Percentiles rank a stretch among this genome's conserved stretches.
Evolutionary conservation across 73 alveolate species (phyloP).

Genomic region (Tetrahymena elliotti): DNA sequence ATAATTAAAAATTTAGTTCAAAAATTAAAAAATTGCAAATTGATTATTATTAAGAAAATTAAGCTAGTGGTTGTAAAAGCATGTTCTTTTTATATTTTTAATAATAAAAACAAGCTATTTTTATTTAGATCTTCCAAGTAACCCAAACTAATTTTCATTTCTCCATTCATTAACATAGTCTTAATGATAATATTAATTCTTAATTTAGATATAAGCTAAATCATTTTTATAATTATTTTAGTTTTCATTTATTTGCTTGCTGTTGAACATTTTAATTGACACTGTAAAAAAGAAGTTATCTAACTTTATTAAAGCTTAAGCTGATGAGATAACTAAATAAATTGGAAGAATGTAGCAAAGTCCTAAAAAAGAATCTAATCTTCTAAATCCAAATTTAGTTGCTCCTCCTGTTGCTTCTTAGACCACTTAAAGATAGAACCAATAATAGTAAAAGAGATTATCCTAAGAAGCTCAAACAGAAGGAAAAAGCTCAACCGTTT

Average conservation of each 20-base stretch:
- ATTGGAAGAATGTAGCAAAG: background rate
- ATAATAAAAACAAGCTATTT: background rate
- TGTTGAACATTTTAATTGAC: background rate
- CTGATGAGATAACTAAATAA: background rate
- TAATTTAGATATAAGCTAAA: background rate
- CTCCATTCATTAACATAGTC: no score
- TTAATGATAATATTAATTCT: no score
- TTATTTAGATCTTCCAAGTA: background rate
- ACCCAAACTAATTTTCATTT: background rate
- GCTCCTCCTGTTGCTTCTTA: background rate
- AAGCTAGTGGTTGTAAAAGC: background rate
- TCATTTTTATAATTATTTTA: background rate
- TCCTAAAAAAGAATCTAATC: background rate
- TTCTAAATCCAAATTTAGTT: background rate
- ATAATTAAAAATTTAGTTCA: no score
- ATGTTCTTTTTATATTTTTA: background rate
- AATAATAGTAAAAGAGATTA: background rate
- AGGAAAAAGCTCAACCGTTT: background rate
- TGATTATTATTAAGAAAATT: no score
- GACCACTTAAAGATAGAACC: background rate
- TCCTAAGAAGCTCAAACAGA: background rate
- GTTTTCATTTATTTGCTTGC: background rate
- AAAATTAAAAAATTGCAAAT: no score
- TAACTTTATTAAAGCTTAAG: background rate
- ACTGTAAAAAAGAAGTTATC: background rate